Percentiles rank a stretch among this genome's conserved stretches.
Evolutionary conservation across 805 yeast species (phyloP).

Genomic region (Pichia insulana): DNA sequence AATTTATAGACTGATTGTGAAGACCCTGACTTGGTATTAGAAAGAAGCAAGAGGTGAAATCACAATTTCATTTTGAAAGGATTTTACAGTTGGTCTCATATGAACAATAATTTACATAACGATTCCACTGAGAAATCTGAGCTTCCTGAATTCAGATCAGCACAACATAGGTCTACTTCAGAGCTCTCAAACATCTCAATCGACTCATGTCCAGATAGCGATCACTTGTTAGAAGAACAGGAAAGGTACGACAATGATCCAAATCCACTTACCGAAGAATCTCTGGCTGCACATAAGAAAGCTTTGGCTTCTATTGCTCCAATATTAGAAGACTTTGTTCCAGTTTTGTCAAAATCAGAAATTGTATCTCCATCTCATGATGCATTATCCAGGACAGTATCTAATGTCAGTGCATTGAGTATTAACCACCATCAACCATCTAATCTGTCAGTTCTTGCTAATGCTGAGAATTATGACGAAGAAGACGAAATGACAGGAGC

Average conservation of each 20-base stretch:
- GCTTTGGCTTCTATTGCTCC: slow-evolving; percentile 81
- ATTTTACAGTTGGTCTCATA: too few species aligned
- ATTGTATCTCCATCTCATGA: slow-evolving; percentile 26
- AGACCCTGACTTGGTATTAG: too few species aligned
- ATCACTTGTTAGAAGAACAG: slow-evolving; percentile 11
- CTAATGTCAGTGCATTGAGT: slow-evolving; percentile 25
- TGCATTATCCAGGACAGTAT: slow-evolving; percentile 26
- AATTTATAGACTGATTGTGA: too few species aligned
- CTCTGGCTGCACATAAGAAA: slow-evolving; percentile 32
- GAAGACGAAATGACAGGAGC: too few species aligned
- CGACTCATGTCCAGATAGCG: slow-evolving; percentile 3
- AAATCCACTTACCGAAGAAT: slow-evolving; percentile 25
- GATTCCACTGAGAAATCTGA: neutral
- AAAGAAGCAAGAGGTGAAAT: too few species aligned
- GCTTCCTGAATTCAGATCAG: neutral
- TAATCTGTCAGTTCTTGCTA: neutral
- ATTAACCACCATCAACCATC: slow-evolving; percentile 15
- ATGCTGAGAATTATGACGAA: neutral
- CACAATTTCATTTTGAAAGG: too few species aligned
- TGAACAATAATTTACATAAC: too few species aligned
- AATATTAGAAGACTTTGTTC: slow-evolving; percentile 58
- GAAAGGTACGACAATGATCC: slow-evolving; percentile 19
- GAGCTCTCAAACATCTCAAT: slow-evolving; percentile 14
- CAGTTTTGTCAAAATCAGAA: slow-evolving; percentile 49
- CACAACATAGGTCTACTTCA: slow-evolving; percentile 14